Evolutionary conservation across 441 rosid genomes (phyloP).

Genomic region (Populus tomentosa): DNA sequence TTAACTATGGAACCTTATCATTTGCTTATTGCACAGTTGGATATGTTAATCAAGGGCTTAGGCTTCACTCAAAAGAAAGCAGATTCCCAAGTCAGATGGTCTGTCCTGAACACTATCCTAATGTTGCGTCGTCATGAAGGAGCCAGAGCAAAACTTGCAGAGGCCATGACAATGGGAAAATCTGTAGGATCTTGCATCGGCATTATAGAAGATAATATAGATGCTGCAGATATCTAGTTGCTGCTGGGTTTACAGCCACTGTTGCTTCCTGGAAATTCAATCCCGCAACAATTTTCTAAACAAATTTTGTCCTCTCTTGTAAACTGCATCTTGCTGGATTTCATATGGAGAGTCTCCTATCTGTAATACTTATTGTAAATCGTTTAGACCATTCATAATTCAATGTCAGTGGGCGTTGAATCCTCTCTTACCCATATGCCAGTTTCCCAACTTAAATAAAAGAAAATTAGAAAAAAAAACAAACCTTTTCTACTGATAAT

Average conservation of each 20-base stretch:
- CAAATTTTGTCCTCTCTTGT: background rate
- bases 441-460: too few relatives aligned
- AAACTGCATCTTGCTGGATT: background rate
- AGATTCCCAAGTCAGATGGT: slow-evolving; percentile 89
- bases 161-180: slow-evolving; percentile 62
- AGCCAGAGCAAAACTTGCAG: slow-evolving; percentile 64
- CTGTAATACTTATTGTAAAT: background rate
- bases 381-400: too few relatives aligned
- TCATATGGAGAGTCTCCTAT: background rate
- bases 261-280: background rate
- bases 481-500: too few relatives aligned
- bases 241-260: background rate
- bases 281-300: background rate
- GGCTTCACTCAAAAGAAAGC: slow-evolving; percentile 92
- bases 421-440: too few relatives aligned
- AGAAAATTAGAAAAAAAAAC: too few relatives aligned
- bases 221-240: slow-evolving; percentile 45
- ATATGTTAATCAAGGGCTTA: slow-evolving; percentile 59
- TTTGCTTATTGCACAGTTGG: slow-evolving; percentile 45
- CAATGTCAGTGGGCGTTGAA: too few relatives aligned
- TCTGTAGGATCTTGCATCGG: slow-evolving; percentile 71
- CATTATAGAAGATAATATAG: slow-evolving; percentile 50
- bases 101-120: slow-evolving; percentile 65
- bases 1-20: background rate
- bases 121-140: slow-evolving; percentile 67